Percentiles rank a stretch among this genome's conserved stretches.
phyloP scores from a whole-genome alignment of 2,329 filamentous ascomycete species.

The Trichoderma atrobrunneum region DNA sequence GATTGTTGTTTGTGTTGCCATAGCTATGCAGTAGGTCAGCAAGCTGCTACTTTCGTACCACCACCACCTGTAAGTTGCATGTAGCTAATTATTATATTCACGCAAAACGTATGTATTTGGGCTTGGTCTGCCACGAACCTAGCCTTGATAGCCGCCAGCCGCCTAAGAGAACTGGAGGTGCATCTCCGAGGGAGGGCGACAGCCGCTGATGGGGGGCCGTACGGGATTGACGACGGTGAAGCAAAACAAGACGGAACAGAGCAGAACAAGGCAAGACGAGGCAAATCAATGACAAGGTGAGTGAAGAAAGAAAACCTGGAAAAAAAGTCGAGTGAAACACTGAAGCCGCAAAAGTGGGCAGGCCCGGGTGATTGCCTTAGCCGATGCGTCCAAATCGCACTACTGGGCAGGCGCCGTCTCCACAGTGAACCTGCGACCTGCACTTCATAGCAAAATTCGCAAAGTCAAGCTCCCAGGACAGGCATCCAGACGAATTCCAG shows the following conservation, averaged over 20 bases:
- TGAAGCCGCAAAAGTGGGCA: neutral
- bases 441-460: conserved; percentile 9
- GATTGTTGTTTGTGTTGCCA: neutral
- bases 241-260: neutral
- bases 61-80: neutral
- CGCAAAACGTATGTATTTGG: neutral
- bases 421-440: conserved; percentile 11
- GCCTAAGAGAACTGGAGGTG: neutral
- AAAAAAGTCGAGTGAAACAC: neutral
- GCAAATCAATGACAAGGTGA: neutral
- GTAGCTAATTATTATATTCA: neutral
- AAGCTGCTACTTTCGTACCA: neutral
- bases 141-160: neutral
- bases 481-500: neutral
- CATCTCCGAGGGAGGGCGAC: neutral
- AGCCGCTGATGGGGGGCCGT: neutral
- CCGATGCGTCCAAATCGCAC: neutral
- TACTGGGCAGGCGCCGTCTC: neutral
- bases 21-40: neutral
- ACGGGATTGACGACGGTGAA: neutral
- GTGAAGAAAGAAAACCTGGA: neutral
- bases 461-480: neutral
- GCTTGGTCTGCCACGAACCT: neutral
- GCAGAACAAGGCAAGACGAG: neutral
- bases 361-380: neutral